Percentiles rank a stretch among this genome's conserved stretches.
Conservation (phyloP, 2,329 filamentous ascomycete genomes). For the Fusarium begoniae region DNA sequence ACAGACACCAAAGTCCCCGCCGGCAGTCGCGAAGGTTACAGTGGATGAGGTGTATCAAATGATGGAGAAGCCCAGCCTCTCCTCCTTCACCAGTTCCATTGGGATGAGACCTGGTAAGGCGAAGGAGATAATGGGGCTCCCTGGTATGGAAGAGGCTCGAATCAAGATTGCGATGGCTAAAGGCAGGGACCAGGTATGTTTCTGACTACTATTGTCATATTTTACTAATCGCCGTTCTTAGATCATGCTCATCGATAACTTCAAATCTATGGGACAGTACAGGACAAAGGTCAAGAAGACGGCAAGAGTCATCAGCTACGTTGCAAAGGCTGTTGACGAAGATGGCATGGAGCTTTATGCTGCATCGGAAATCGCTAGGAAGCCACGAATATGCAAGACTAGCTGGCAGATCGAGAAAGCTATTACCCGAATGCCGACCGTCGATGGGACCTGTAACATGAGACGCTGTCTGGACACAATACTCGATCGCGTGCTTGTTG, state of each 20-base stretch:
- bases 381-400: background rate
- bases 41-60: background rate
- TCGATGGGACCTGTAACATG: background rate
- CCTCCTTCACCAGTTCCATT: background rate
- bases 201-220: no score
- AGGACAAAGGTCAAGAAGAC: fast-evolving
- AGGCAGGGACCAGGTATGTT: background rate
- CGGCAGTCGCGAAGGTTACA: background rate
- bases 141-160: background rate
- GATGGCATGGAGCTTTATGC: background rate
- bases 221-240: no score
- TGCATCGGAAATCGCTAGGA: background rate
- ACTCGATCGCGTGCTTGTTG: background rate
- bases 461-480: background rate
- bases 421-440: background rate
- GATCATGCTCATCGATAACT: background rate
- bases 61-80: background rate
- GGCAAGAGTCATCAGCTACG: background rate
- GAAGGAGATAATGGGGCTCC: background rate
- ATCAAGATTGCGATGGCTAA: background rate
- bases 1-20: background rate
- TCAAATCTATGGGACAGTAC: fast-evolving
- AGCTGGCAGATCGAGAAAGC: background rate
- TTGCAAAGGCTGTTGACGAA: background rate
- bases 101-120: background rate